phyloP scores from a whole-genome alignment of 2,329 filamentous ascomycete genomes.

The Tothia fuscella region DNA sequence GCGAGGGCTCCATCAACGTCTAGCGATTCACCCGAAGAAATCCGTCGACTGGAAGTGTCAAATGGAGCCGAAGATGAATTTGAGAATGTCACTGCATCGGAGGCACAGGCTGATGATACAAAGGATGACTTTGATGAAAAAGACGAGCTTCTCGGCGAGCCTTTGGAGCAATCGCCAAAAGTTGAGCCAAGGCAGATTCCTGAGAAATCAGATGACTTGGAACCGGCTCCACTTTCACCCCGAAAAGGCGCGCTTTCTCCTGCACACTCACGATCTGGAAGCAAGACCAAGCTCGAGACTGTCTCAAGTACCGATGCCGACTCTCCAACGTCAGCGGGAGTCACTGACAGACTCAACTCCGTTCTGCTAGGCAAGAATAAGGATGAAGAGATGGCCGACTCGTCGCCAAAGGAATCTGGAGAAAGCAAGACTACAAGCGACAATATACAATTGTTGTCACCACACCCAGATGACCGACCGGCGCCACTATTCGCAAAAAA shows the following conservation, averaged over 20 bases:
- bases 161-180: slow-evolving; percentile 32
- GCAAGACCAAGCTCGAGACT: slow-evolving; percentile 19
- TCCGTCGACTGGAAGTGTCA: slow-evolving; percentile 61
- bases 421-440: slow-evolving; percentile 1
- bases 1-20: slow-evolving; percentile 32
- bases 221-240: slow-evolving; percentile 65
- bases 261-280: slow-evolving; percentile 12
- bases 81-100: slow-evolving; percentile 66
- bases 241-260: slow-evolving; percentile 18
- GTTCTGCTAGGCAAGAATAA: slow-evolving; percentile 51
- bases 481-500: slow-evolving; percentile 50
- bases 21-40: slow-evolving; percentile 48
- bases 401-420: not conserved
- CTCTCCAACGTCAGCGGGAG: slow-evolving; percentile 40
- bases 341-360: slow-evolving; percentile 42
- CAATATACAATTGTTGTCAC: slow-evolving; percentile 20
- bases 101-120: slow-evolving; percentile 60
- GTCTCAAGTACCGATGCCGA: slow-evolving; percentile 24
- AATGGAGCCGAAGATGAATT: slow-evolving; percentile 86
- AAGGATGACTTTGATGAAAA: slow-evolving; percentile 57
- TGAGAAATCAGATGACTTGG: slow-evolving; percentile 53
- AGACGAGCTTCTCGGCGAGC: slow-evolving; percentile 22
- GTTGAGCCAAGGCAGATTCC: slow-evolving; percentile 31
- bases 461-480: slow-evolving; percentile 56
- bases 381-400: slow-evolving; percentile 21